Percentiles rank a stretch among this genome's conserved stretches.
phyloP scores from a whole-genome alignment of 2,329 filamentous ascomycete genomes.

The Xylariaceae sp. region DNA sequence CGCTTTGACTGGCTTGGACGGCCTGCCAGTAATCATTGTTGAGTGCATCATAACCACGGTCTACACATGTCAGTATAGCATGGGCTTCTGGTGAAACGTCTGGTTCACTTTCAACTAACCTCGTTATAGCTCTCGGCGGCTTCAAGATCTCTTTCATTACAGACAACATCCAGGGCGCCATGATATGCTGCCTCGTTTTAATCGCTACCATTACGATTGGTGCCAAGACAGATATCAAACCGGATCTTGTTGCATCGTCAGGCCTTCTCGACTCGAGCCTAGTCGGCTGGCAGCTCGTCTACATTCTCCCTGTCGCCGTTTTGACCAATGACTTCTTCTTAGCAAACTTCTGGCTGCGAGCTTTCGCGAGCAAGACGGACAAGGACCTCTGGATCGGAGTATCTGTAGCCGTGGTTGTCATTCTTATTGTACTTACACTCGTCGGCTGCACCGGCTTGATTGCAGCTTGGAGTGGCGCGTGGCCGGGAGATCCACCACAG shows the following conservation, averaged over 20 bases:
- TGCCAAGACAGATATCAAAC: constrained; percentile 68
- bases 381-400: constrained; percentile 73
- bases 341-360: constrained; percentile 78
- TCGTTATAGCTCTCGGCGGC: constrained; percentile 62
- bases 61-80: constrained; percentile 65
- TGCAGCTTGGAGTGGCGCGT: constrained; percentile 73
- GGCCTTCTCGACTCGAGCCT: constrained; percentile 64
- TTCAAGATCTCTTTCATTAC: constrained; percentile 83
- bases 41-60: constrained; percentile 75
- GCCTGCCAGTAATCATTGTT: constrained; percentile 71
- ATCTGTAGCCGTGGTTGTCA: constrained; percentile 59
- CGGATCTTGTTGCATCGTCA: constrained; percentile 62
- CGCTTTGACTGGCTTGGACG: constrained; percentile 69
- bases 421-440: constrained; percentile 67
- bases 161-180: constrained; percentile 74
- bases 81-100: not conserved
- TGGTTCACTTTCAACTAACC: constrained; percentile 9
- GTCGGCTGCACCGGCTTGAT: constrained; percentile 71
- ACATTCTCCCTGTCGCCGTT: constrained; percentile 77
- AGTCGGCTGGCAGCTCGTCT: constrained; percentile 80
- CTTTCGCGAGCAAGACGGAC: constrained; percentile 76
- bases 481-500: constrained; percentile 54
- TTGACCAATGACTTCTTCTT: constrained; percentile 85
- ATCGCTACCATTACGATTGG: constrained; percentile 76
- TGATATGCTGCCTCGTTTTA: constrained; percentile 72